phyloP scores from a whole-genome alignment of 1,139 yeast genomes.

The Pneumocystis jirovecii region DNA sequence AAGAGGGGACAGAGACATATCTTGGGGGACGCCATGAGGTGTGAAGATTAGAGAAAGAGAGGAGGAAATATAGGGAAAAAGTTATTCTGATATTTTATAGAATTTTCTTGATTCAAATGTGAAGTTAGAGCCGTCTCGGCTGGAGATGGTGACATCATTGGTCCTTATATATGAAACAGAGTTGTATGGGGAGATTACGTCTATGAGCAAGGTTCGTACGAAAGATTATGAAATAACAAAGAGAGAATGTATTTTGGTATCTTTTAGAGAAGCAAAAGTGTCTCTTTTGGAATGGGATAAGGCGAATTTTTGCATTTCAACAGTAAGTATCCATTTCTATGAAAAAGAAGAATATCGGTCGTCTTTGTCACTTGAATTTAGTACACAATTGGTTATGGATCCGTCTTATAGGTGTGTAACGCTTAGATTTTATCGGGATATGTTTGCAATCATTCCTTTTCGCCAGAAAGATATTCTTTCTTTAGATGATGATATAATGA shows the following conservation, averaged over 20 bases:
- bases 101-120: conserved; percentile 1
- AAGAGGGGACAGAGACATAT: not conserved
- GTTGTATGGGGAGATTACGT: conserved; percentile 56
- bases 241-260: conserved; percentile 42
- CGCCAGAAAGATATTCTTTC: conserved; percentile 28
- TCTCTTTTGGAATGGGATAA: conserved; percentile 64
- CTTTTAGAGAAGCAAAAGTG: conserved; percentile 64
- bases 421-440: conserved; percentile 47
- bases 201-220: conserved; percentile 35
- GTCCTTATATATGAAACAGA: conserved; percentile 50
- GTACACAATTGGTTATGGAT: conserved; percentile 45
- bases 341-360: conserved; percentile 47
- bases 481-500: conserved; percentile 7
- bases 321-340: conserved; percentile 74
- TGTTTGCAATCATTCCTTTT: conserved; percentile 62
- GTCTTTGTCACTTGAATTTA: conserved; percentile 31
- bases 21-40: conserved; percentile 5
- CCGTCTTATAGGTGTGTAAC: conserved; percentile 51
- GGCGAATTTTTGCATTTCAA: conserved; percentile 36
- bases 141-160: conserved; percentile 28
- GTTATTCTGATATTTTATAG: conserved; percentile 6
- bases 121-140: conserved; percentile 17
- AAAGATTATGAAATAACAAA: conserved; percentile 35
- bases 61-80: not conserved
- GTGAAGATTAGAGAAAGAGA: conserved; percentile 12